Conservation (phyloP, 2,329 filamentous ascomycete species). For the Lasiodiplodia citricola region DNA sequence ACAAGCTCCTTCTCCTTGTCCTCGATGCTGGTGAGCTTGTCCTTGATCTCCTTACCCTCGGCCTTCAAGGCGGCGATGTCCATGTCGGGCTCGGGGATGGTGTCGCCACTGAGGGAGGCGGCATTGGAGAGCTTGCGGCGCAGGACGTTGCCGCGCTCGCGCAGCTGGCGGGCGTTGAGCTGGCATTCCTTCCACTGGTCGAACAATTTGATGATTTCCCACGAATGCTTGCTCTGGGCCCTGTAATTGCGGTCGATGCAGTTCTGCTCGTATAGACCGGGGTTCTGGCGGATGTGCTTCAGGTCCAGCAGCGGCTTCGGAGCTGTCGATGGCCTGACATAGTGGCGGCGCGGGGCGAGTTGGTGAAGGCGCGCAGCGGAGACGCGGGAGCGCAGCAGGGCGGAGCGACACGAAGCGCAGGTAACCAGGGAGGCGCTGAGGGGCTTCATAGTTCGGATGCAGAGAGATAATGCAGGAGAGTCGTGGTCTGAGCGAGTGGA, state of each 20-base stretch:
- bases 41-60: conserved; percentile 70
- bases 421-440: conserved; percentile 31
- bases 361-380: conserved; percentile 1
- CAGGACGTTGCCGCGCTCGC: conserved; percentile 70
- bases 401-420: conserved; percentile 30
- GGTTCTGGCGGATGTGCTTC: conserved; percentile 87
- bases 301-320: conserved; percentile 82
- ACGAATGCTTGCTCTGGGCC: conserved; percentile 57
- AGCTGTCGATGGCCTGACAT: conserved; percentile 69
- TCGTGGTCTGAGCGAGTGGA: conserved; percentile 19
- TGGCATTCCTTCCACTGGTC: conserved; percentile 58
- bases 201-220: conserved; percentile 58
- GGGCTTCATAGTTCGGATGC: conserved; percentile 33
- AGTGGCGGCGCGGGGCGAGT: conserved; percentile 42
- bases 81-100: conserved; percentile 41
- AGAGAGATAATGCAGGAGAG: conserved; percentile 10
- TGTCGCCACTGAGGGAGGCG: conserved; percentile 36
- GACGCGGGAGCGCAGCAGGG: conserved; percentile 17
- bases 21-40: conserved; percentile 64
- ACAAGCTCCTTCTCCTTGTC: conserved; percentile 64
- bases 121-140: conserved; percentile 58
- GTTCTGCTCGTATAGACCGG: conserved; percentile 79
- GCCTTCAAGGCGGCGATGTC: conserved; percentile 61
- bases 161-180: conserved; percentile 62
- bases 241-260: conserved; percentile 85